Evolutionary conservation across 192 early-diverging fungal genomes (phyloP).

Genomic region (Helicostylum pulchrum): DNA sequence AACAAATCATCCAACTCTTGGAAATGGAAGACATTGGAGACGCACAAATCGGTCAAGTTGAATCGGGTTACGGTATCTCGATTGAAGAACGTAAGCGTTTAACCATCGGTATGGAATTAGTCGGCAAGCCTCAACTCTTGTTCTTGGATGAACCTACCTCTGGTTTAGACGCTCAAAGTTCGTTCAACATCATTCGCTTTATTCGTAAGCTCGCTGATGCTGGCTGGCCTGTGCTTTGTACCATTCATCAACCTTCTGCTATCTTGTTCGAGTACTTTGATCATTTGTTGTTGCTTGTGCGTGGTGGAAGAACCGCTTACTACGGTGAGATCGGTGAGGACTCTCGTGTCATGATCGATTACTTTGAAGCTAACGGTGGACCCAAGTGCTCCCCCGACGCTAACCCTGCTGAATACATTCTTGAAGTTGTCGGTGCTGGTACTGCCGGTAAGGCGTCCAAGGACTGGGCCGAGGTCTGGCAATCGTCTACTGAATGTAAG

Average conservation of each 20-base stretch:
- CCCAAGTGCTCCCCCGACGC: constrained; percentile 57
- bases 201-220: constrained; percentile 62
- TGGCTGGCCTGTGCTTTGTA: constrained; percentile 72
- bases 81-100: constrained; percentile 82
- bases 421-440: constrained; percentile 75
- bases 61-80: constrained; percentile 63
- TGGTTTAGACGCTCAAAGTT: constrained; percentile 79
- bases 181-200: constrained; percentile 73
- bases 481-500: constrained; percentile 48
- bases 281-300: constrained; percentile 73
- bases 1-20: constrained; percentile 51
- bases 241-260: constrained; percentile 85
- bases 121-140: constrained; percentile 72
- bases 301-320: constrained; percentile 77
- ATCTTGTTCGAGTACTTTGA: constrained; percentile 84
- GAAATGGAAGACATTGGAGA: constrained; percentile 63
- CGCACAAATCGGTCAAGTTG: constrained; percentile 49
- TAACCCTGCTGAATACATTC: constrained; percentile 85
- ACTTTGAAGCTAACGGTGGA: constrained; percentile 76
- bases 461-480: constrained; percentile 77
- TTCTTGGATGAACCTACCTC: constrained; percentile 75
- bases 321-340: constrained; percentile 77
- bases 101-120: constrained; percentile 80
- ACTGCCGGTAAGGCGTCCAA: constrained; percentile 46
- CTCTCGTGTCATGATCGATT: constrained; percentile 57